Evolutionary conservation across 371 early-diverging fungal genomes (phyloP), one percentile per base, ranked within the genome.

Genomic region (Apophysomyces variabilis): DNA sequence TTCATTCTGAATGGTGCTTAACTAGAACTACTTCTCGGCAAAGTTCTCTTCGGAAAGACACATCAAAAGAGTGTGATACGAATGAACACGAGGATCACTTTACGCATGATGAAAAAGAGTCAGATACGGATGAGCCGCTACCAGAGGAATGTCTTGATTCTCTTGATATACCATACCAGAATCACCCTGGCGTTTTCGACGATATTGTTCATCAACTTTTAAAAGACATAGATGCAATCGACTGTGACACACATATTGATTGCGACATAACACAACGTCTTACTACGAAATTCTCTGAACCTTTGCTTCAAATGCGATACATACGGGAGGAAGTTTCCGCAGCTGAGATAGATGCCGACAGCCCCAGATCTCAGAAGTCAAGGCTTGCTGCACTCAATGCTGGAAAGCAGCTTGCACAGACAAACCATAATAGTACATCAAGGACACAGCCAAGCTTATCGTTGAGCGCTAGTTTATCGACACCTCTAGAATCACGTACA

Each of bases 1-100:
- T 65, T 41, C 58, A 47, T 38, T 59, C 67, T 13, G 62, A 67
- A 5, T 50, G 54, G 54, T 9, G 21, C 21, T 50, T 21, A 7
- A 9, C 21, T 7, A 50, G 21, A 50, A 7, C 9, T 9, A 21
- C 54, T n/a, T 50, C 54, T 9, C 54, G 54, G 21, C 54, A 50
- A 21, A 50, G 54, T 32, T 50, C 21, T 9, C 54, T 50, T 16
- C 16, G 54, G 0, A 26, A 50, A 1, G 21, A 21, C 21, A 9
- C 21, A 11, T 26, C 21, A 21, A 21, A 50, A 21, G 9, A 9
- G 11, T 5, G 18, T 9, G 21, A 50, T 21, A 50, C 7, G 11
- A 21, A 21, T 6, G 54, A 16, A 16, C 9, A 50, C 21, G 54
- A 50, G 4, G 54, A 50, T 18, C 9, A 21, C 21, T 26, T 11